A percentile compares a stretch with the other conserved stretches of the same genome.
Evolutionary conservation across 257 asterid species (phyloP).

Genomic region (Petrea volubilis): DNA sequence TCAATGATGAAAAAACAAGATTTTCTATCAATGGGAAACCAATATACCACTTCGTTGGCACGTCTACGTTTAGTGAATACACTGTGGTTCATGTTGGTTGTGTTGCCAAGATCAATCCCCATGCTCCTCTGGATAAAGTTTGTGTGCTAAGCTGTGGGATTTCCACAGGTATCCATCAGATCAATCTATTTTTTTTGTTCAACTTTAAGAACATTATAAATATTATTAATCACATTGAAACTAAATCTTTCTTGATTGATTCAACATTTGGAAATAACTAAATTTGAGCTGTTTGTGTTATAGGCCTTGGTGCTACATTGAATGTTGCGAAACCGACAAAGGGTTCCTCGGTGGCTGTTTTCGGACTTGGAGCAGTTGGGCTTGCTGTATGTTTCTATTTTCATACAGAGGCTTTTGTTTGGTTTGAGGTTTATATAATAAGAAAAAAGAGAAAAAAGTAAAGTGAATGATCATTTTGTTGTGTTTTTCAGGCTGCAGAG

Average conservation of each 20-base stretch:
- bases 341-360: constrained; percentile 69
- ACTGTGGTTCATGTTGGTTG: constrained; percentile 84
- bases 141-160: constrained; percentile 83
- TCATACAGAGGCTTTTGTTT: neutral
- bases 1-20: constrained; percentile 54
- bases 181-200: too few species aligned
- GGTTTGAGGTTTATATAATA: neutral
- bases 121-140: constrained; percentile 81
- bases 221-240: too few species aligned
- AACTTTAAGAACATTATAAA: too few species aligned
- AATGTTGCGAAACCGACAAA: constrained; percentile 76
- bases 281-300: constrained; percentile 3
- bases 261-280: neutral
- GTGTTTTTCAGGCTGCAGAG: constrained; percentile 66
- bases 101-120: constrained; percentile 68
- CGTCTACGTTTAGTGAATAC: constrained; percentile 78
- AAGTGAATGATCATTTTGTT: too few species aligned
- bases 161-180: constrained; percentile 57
- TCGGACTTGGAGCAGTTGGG: constrained; percentile 82
- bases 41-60: constrained; percentile 73
- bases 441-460: too few species aligned
- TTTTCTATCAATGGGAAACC: constrained; percentile 81
- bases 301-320: constrained; percentile 85
- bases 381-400: constrained; percentile 52
- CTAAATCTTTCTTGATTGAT: too few species aligned